phyloP scores from a whole-genome alignment of 805 yeast species.

The Hanseniaspora meyeri region DNA sequence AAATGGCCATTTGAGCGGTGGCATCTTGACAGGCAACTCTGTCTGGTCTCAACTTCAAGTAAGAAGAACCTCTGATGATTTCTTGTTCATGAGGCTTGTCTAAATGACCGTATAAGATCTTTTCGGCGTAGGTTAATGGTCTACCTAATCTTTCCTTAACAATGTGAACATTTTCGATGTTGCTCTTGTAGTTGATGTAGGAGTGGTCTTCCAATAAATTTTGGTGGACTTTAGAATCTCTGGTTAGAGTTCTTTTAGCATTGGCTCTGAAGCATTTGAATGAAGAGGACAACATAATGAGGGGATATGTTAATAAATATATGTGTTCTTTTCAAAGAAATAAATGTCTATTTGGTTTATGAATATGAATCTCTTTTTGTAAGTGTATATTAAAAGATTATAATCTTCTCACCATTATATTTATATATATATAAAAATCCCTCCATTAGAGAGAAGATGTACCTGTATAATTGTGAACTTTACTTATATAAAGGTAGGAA shows the following conservation, averaged over 20 bases:
- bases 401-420: too few species aligned
- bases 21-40: slow-evolving; percentile 99
- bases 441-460: neutral
- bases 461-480: neutral
- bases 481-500: neutral
- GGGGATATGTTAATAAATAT: neutral
- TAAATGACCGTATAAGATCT: slow-evolving; percentile 86
- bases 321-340: neutral
- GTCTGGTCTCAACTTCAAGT: slow-evolving; percentile 90
- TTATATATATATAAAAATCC: too few species aligned
- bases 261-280: slow-evolving; percentile 32
- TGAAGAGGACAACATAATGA: slow-evolving; percentile 26
- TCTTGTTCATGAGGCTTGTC: slow-evolving; percentile 85
- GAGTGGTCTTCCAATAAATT: slow-evolving; percentile 73
- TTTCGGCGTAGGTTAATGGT: slow-evolving; percentile 92
- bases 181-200: slow-evolving; percentile 83
- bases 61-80: slow-evolving; percentile 75
- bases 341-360: neutral
- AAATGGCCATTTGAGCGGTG: slow-evolving; percentile 94
- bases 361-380: neutral
- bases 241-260: slow-evolving; percentile 31
- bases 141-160: slow-evolving; percentile 70
- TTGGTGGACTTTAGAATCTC: slow-evolving; percentile 66
- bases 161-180: slow-evolving; percentile 75
- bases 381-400: too few species aligned